A percentile compares a stretch with the other conserved stretches of the same genome.
These are phyloP conservation scores for Myxozyma geophila DNA, from an alignment of 805 yeast species.

Conservation along the genomic window DNA sequence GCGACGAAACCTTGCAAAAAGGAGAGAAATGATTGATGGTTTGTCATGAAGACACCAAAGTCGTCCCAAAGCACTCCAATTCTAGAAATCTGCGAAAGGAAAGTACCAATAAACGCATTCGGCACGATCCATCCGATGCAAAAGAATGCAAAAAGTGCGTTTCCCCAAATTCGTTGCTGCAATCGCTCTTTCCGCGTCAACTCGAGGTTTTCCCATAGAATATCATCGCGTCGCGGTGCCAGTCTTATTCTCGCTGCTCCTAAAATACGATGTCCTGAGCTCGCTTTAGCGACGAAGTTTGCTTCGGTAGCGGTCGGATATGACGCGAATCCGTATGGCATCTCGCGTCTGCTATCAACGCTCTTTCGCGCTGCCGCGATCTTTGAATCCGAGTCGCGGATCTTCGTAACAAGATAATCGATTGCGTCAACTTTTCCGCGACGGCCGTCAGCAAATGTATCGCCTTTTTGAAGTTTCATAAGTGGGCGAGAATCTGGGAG, in stretches of 20 bases:
- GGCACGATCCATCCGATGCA: slow-evolving; percentile 48
- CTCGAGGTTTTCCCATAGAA: slow-evolving; percentile 46
- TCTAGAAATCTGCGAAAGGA: slow-evolving; percentile 46
- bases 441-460: slow-evolving; percentile 19
- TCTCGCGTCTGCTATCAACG: slow-evolving; percentile 33
- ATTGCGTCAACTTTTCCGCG: slow-evolving; percentile 40
- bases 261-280: slow-evolving; percentile 5
- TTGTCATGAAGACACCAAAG: slow-evolving; percentile 41
- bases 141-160: slow-evolving; percentile 41
- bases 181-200: slow-evolving; percentile 41
- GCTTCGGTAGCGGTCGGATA: slow-evolving; percentile 39
- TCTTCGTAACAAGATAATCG: slow-evolving; percentile 37
- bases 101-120: slow-evolving; percentile 49
- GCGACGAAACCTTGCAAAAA: slow-evolving; percentile 49
- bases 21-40: slow-evolving; percentile 41
- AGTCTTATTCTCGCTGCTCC: slow-evolving; percentile 36
- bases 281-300: slow-evolving; percentile 38
- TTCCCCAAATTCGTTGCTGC: slow-evolving; percentile 45
- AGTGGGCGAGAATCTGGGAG: slow-evolving; percentile 39
- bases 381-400: slow-evolving; percentile 35
- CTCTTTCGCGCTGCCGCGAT: slow-evolving; percentile 39
- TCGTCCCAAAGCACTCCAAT: slow-evolving; percentile 47
- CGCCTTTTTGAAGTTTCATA: slow-evolving; percentile 25
- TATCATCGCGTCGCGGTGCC: slow-evolving; percentile 47
- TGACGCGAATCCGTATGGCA: slow-evolving; percentile 46